These are phyloP conservation scores for Helicostylum pulchrum DNA, from an alignment of 192 early-diverging fungal species.

Conservation along the genomic window DNA sequence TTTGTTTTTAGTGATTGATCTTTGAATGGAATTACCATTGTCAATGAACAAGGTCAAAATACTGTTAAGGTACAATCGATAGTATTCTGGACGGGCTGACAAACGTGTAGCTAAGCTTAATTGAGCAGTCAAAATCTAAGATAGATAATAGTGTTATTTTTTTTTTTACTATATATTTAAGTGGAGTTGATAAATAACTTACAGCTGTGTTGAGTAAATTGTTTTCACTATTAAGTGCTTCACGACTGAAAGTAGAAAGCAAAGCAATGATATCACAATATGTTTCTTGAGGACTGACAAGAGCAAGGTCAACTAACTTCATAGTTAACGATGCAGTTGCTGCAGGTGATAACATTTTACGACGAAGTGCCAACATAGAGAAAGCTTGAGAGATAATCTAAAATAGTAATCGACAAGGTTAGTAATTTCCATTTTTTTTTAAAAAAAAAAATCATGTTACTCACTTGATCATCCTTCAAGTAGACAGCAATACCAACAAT, in stretches of 20 bases:
- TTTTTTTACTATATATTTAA: constrained; percentile 1
- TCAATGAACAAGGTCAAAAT: constrained; percentile 58
- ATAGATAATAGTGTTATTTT: neutral
- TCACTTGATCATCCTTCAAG: constrained; percentile 53
- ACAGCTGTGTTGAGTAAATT: constrained; percentile 49
- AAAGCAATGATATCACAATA: constrained; percentile 61
- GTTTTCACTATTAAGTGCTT: constrained; percentile 43
- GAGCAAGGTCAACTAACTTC: constrained; percentile 59
- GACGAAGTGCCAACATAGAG: constrained; percentile 62
- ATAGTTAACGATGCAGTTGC: constrained; percentile 52
- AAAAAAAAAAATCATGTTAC: neutral
- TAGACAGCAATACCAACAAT: constrained; percentile 53
- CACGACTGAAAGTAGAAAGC: constrained; percentile 44
- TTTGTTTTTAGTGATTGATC: constrained; percentile 37
- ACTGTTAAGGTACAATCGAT: constrained; percentile 47
- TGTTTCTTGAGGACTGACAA: constrained; percentile 47
- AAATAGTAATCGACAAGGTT: neutral
- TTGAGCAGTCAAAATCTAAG: constrained; percentile 45
- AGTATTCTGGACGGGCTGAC: constrained; percentile 51
- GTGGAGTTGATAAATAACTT: constrained; percentile 6
- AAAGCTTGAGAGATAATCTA: constrained; percentile 60
- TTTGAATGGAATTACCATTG: constrained; percentile 57
- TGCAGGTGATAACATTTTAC: constrained; percentile 47
- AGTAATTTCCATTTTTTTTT: neutral
- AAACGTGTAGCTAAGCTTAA: constrained; percentile 48